These are phyloP conservation scores for Diophrys appendiculata DNA, from an alignment of 73 alveolate genomes.

Conservation along the genomic window DNA sequence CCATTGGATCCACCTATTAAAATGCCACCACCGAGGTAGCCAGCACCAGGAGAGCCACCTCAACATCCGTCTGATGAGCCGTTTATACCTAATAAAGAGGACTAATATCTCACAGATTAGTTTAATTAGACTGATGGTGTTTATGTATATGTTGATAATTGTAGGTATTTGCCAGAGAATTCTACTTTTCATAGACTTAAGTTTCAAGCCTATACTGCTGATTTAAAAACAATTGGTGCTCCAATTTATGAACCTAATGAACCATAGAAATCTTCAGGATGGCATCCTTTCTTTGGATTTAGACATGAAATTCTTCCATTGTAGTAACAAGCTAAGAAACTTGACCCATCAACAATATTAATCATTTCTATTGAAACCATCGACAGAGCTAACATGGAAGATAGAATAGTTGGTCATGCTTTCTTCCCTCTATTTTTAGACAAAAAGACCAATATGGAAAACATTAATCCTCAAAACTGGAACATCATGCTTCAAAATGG, in stretches of 20 bases:
- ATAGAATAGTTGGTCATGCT: constrained; percentile 56
- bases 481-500: constrained; percentile 72
- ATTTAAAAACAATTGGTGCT: neutral
- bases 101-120: constrained; percentile 17
- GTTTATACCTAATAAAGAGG: constrained; percentile 47
- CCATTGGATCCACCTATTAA: neutral
- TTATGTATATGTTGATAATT: constrained; percentile 81
- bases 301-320: constrained; percentile 71
- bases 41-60: neutral
- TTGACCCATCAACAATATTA: constrained; percentile 79
- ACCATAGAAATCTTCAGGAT: constrained; percentile 6
- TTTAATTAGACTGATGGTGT: constrained; percentile 64
- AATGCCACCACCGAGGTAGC: constrained; percentile 5
- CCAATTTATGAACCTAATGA: neutral
- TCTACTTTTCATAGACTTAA: constrained; percentile 63
- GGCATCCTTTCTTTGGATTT: constrained; percentile 66
- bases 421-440: constrained; percentile 65
- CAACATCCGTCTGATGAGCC: constrained; percentile 25
- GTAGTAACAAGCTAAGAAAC: constrained; percentile 17
- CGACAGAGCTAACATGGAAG: constrained; percentile 59
- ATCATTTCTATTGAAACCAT: constrained; percentile 73
- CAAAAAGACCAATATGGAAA: constrained; percentile 17
- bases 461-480: constrained; percentile 21
- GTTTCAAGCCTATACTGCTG: constrained; percentile 23
- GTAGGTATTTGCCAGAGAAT: constrained; percentile 83